Evolutionary conservation across 75 land plant genomes (phyloP), one percentile per base, ranked within the genome.

Genomic region (Selaginella tamariscina): DNA sequence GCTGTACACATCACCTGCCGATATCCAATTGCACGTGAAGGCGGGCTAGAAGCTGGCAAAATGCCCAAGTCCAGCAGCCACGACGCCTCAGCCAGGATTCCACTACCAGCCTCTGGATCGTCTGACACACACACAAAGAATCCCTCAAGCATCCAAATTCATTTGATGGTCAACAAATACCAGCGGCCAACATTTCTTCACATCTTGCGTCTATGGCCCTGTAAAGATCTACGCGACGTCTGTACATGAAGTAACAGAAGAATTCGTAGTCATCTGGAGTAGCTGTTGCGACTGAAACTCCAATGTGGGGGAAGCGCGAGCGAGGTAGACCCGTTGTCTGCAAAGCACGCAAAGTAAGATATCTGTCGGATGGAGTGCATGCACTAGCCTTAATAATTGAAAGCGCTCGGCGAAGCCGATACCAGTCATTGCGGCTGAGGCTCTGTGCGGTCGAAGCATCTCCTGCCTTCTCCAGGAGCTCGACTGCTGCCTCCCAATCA

Each of bases 1-100:
- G 49, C 15, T 39, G 49, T 5, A 5, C 49, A 15, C 49, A 15
- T 39, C 49, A 85, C 94, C 55, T 93, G 96, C 65, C 86, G 84
- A 70, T 93, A 93, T 13, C 98, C 98, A 75, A 93, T 93, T 27
- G 88, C 94, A 31, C 95, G 82, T 55, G 98, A 84, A 21, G 91
- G 82, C 33, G 87, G 83, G 32, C 78, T 90, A 60, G 83, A 68
- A 64, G 84, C 82, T 44, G 95, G 91, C 60, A 67, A 68, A 32
- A 93, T 82, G 30, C 98, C 95, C 20, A 71, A 24, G 67, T 93
- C 88, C 55, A 93, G 86, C 54, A 89, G 90, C 88, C 95, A 86
- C 32, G 81, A 79, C 11, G 98, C 95, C 74, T 93, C 98, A 11
- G 77, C 71, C 44, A 93, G 71, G 54, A 93, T 44, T 20, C 95